Conservation (phyloP, 1,284 basidiomycete genomes). For the Vanrija sp. region DNA sequence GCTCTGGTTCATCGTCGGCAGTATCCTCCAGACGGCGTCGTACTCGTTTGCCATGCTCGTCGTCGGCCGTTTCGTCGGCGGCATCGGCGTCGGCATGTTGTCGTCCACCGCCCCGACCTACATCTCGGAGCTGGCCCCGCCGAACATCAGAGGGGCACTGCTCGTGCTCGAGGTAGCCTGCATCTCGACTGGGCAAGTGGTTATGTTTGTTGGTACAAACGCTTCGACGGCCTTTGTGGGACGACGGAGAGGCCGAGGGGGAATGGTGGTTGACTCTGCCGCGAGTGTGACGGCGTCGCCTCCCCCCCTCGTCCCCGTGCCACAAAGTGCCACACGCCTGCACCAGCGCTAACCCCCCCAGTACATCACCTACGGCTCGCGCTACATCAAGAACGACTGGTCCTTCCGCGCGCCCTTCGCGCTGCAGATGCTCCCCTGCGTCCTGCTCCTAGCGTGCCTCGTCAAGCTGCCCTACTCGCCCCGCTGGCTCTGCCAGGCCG, state of each 20-base stretch:
- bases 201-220: no score
- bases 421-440: constrained; percentile 32
- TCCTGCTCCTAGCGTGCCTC: constrained; percentile 42
- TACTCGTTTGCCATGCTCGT: constrained; percentile 21
- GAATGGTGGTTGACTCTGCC: no score
- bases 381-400: constrained; percentile 16
- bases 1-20: constrained; percentile 25
- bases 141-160: constrained; percentile 63
- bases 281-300: no score
- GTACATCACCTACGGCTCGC: constrained; percentile 22
- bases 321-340: constrained; percentile 14
- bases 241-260: no score
- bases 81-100: constrained; percentile 34
- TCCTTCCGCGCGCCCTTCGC: constrained; percentile 34
- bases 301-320: no score
- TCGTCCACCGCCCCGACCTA: constrained; percentile 46
- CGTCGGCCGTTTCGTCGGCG: constrained; percentile 29
- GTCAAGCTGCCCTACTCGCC: constrained; percentile 55
- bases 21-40: constrained; percentile 32
- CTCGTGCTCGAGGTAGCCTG: constrained; percentile 71
- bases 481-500: constrained; percentile 57
- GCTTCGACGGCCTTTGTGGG: no score
- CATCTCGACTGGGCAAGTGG: constrained; percentile 58
- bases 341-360: constrained; percentile 4
- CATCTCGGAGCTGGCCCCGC: constrained; percentile 38